These are phyloP conservation scores for Fusarium tuaranense DNA, from an alignment of 2,329 filamentous ascomycete genomes.

Conservation along the genomic window DNA sequence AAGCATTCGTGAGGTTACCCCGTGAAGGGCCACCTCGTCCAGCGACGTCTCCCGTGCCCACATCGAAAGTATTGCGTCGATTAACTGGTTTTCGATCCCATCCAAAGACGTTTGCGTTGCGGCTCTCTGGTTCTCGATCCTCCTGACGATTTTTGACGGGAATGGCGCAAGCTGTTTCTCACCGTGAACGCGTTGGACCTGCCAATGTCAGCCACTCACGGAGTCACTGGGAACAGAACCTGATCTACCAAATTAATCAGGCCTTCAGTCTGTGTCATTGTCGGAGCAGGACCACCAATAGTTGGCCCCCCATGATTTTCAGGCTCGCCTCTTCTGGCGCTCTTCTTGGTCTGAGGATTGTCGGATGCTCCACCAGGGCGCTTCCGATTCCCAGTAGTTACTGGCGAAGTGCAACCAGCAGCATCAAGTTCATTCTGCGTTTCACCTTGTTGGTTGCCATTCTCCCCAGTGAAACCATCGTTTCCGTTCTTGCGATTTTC, in stretches of 20 bases:
- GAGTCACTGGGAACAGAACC: neutral
- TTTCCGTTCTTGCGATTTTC: too few relatives aligned
- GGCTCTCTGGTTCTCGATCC: neutral
- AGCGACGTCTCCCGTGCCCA: neutral
- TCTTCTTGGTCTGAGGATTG: neutral
- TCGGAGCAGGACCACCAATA: neutral
- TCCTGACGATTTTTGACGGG: neutral
- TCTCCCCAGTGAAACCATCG: neutral
- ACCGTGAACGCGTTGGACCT: neutral
- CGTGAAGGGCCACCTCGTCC: neutral
- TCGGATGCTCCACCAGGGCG: neutral
- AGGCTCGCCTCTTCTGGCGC: neutral
- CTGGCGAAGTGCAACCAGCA: too few relatives aligned
- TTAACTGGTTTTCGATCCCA: neutral
- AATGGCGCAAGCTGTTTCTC: neutral
- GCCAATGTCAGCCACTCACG: neutral
- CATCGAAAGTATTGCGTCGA: neutral
- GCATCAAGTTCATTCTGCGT: neutral
- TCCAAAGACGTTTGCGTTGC: neutral
- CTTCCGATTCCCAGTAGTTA: neutral
- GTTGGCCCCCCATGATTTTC: neutral
- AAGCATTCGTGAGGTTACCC: neutral
- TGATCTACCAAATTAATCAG: neutral
- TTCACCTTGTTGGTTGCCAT: neutral
- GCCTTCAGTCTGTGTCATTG: neutral